Evolutionary conservation across 768 basidiomycete genomes (phyloP), one percentile per base, ranked within the genome.

Genomic region (Pleurotus cornucopiae): DNA sequence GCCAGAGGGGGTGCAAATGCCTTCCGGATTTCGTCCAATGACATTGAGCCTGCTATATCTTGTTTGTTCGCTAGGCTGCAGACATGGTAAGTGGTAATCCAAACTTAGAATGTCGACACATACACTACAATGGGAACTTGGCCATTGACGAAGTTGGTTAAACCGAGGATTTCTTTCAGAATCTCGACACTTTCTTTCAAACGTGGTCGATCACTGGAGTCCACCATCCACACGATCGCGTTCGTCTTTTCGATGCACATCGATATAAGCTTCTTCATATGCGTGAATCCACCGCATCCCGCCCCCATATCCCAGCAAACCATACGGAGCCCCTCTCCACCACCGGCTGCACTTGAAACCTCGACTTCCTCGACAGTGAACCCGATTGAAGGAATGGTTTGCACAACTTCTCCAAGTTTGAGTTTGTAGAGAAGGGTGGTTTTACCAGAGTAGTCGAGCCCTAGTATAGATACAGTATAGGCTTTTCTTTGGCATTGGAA

Each of bases 191-290:
- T 83, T 65, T 85, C 83, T 1, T 67, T 54, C 16, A 86, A 68
- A 44, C 76, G 70, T 37, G 79, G 75, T 49, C 73, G 66, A 60
- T 83, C 79, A 55, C 72, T 73, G 39, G 78, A 78, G 64, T 88
- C 84, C 26, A 88, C 80, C n/a, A 85, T 71, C 76, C 83, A 87
- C 60, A 88, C 77, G 64, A 87, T 69, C 34, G 82, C 84, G 61
- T 84, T 79, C 12, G 78, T 75, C 4, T 43, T 44, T 5, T 58
- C 30, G 2, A 64, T 45, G 51, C 68, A 72, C 9, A 60, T 21
- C 11, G 60, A 43, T n/a, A 73, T 40, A 23, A 71, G 40, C 6
- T 47, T 37, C 45, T 73, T 76, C 51, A 81, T 70, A 25, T 73
- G 72, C 21, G 72, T 61, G 52, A 77, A 72, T 60, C 62, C 60